phyloP scores from a whole-genome alignment of 1,139 yeast species.

The Lodderomyces beijingensis region DNA sequence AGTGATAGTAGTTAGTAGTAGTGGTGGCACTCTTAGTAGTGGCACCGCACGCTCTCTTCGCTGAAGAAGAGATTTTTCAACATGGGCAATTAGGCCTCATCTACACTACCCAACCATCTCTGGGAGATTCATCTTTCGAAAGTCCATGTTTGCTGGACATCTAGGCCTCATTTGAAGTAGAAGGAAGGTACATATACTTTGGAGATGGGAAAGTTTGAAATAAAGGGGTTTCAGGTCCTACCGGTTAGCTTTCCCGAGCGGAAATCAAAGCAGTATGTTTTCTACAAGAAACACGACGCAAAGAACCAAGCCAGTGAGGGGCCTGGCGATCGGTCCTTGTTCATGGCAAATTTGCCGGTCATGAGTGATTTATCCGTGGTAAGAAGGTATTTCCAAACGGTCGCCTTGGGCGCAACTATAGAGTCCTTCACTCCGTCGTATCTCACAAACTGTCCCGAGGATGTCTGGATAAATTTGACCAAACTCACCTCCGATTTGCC shows the following conservation, averaged over 20 bases:
- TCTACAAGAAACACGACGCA: constrained; percentile 59
- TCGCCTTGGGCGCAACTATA: constrained; percentile 59
- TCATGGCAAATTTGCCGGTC: constrained; percentile 74
- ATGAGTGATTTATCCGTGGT: constrained; percentile 50
- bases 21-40: too few species aligned
- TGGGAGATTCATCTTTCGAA: too few species aligned
- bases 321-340: constrained; percentile 46
- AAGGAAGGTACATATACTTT: too few species aligned
- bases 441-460: constrained; percentile 41
- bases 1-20: too few species aligned
- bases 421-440: constrained; percentile 42
- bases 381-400: constrained; percentile 53
- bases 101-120: too few species aligned
- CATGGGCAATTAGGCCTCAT: too few species aligned
- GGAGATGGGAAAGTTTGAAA: constrained; percentile 23
- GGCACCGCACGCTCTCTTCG: too few species aligned
- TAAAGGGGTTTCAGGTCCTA: constrained; percentile 54
- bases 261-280: constrained; percentile 45
- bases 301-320: constrained; percentile 26
- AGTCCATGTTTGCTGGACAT: too few species aligned
- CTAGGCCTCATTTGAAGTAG: too few species aligned
- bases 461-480: constrained; percentile 55
- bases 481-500: constrained; percentile 55
- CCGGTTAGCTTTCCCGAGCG: constrained; percentile 39
- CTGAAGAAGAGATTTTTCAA: too few species aligned